Percentiles rank a stretch among this genome's conserved stretches.
These are phyloP conservation scores for Purpureocillium takamizusanense DNA, from an alignment of 2,329 filamentous ascomycete species.

Conservation along the genomic window DNA sequence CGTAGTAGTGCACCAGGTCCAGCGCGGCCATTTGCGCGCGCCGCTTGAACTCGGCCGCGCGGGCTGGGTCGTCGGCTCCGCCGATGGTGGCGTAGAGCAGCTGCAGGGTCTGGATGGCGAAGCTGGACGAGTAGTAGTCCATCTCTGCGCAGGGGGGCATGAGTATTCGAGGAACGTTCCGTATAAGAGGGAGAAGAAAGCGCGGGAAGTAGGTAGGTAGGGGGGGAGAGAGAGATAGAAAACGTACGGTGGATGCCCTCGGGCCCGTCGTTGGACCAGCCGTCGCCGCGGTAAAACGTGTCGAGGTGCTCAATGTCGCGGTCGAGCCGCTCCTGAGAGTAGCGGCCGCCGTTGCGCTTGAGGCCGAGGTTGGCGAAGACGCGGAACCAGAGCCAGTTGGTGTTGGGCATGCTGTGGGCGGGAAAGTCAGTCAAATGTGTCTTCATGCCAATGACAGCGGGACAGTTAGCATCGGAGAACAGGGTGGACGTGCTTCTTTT, in stretches of 20 bases:
- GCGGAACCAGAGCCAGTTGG: constrained; percentile 71
- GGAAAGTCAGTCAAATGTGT: no score
- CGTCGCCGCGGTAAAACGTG: constrained; percentile 72
- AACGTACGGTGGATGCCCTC: constrained; percentile 59
- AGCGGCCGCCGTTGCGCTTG: constrained; percentile 64
- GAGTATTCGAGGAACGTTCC: no score
- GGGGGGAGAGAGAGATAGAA: background rate
- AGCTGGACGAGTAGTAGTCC: constrained; percentile 78
- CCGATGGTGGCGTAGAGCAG: constrained; percentile 68
- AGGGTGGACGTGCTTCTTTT: constrained; percentile 48
- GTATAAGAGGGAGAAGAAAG: no score
- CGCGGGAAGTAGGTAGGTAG: constrained; percentile 2
- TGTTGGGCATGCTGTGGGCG: constrained; percentile 63
- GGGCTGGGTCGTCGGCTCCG: constrained; percentile 53
- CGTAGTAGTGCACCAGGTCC: constrained; percentile 70
- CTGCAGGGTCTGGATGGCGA: constrained; percentile 74
- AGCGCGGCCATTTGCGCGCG: constrained; percentile 58
- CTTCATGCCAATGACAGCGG: no score
- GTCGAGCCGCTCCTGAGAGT: constrained; percentile 60
- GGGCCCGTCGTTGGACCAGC: constrained; percentile 77
- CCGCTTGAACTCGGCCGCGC: constrained; percentile 60
- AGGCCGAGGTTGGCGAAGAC: constrained; percentile 76
- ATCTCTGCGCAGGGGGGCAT: constrained; percentile 56
- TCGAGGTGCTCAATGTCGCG: constrained; percentile 70
- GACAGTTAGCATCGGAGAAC: background rate